Evolutionary conservation across 2,329 filamentous ascomycete species (phyloP), one percentile per base, ranked within the genome.

Genomic region (Fonsecaea erecta): DNA sequence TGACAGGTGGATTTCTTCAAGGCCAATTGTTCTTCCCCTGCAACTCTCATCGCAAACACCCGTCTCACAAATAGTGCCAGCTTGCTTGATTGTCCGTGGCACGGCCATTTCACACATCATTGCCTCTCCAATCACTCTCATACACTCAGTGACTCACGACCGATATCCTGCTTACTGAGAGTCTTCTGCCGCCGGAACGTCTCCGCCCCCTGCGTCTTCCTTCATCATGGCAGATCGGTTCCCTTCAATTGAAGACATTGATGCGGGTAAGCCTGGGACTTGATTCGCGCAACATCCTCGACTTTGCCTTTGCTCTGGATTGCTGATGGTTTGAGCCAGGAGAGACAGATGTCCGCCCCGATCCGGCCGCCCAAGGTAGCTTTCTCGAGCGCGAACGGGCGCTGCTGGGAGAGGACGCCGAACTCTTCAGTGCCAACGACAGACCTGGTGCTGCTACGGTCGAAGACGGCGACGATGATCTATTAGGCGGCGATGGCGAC

Each of bases 331-430:
- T 37, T 73, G 74, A 8, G 62, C 68, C 74, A 65, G 71, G 71
- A 26, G 68, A 70, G 37, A 68, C 62, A 55, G 65, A 69, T 52
- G 55, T 71, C 34, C 53, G 68, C 54, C 59, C 66, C 40, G 59
- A 72, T 35, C 69, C 66, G 64, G 69, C 79, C 90, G 66, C 65
- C n/a, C 66, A 66, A 60, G 88, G 92, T 74, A 92, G 97, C 79
- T 98, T 99, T 78, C 87, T 98, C 55, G 88, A 91, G 68, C 91
- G 94, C 72, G 95, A 99, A 82, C 92, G 93, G 75, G 95, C 93
- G 67, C 80, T 90, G 18, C 87, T 99, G 7, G 95, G 95, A 71
- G 95, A 97, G 69, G 95, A 98, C 78, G 95, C 95, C 66, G 86
- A 93, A 73, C 91, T 93, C 81, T 99, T 99, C 78, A 85, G 90